Percentiles rank a stretch among this genome's conserved stretches.
These are phyloP conservation scores for Herpetospermum pedunculosum DNA, from an alignment of 306 rosid genomes.

Conservation along the genomic window DNA sequence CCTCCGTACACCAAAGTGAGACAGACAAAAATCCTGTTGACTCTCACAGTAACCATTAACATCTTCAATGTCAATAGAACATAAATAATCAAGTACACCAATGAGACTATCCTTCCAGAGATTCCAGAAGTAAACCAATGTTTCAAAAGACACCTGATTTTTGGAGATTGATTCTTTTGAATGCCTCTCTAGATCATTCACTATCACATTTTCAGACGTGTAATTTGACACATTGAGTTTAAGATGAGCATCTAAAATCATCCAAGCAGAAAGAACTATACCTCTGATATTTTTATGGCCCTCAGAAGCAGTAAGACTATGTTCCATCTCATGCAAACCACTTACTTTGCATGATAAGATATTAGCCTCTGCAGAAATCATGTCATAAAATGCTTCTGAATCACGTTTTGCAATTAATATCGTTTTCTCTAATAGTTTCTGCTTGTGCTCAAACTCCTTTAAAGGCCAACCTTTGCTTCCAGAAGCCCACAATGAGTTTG, in stretches of 20 bases:
- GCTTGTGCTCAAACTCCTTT: slow-evolving; percentile 26
- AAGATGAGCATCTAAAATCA: slow-evolving; percentile 37
- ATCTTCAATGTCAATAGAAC: slow-evolving; percentile 18
- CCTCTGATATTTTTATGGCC: slow-evolving; percentile 20
- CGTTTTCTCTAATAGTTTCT: slow-evolving; percentile 23
- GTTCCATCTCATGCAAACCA: slow-evolving; percentile 7
- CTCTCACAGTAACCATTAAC: slow-evolving; percentile 9
- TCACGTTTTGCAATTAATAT: slow-evolving; percentile 24
- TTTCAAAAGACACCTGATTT: slow-evolving; percentile 27
- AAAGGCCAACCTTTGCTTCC: slow-evolving; percentile 48
- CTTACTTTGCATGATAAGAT: slow-evolving; percentile 22
- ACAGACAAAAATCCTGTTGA: slow-evolving; percentile 26
- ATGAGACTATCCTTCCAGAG: slow-evolving; percentile 38
- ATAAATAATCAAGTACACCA: slow-evolving; percentile 18
- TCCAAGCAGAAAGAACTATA: slow-evolving; percentile 30
- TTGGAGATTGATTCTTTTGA: slow-evolving; percentile 18
- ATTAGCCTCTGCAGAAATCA: slow-evolving; percentile 27
- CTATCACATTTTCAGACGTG: slow-evolving; percentile 17
- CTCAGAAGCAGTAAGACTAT: slow-evolving; percentile 21
- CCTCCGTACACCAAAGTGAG: slow-evolving; percentile 32
- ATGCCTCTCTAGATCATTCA: slow-evolving; percentile 7
- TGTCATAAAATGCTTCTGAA: slow-evolving; percentile 15
- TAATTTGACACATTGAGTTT: slow-evolving; percentile 19
- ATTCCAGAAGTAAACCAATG: slow-evolving; percentile 40
- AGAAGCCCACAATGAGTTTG: slow-evolving; percentile 36